A percentile compares a stretch with the other conserved stretches of the same genome.
Evolutionary conservation across 2,329 filamentous ascomycete genomes (phyloP).

Genomic region (Fusarium sp.): DNA sequence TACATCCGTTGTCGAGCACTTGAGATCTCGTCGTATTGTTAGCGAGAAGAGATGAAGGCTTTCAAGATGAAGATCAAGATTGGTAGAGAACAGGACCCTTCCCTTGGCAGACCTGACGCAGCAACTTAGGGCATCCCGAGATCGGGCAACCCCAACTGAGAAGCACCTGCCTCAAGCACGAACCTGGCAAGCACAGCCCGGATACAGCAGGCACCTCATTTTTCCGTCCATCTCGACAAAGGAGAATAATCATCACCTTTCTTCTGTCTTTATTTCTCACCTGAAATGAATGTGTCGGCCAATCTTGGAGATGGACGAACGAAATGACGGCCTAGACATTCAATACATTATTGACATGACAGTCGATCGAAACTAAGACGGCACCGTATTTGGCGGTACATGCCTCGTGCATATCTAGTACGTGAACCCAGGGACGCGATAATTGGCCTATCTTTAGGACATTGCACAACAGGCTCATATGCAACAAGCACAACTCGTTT

Average conservation of each 20-base stretch:
- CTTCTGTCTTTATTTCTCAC: neutral
- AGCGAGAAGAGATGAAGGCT: neutral
- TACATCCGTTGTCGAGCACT: neutral
- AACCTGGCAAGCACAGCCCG: neutral
- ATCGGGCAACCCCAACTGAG: slow-evolving; percentile 4
- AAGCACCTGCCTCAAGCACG: slow-evolving; percentile 15
- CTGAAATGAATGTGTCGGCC: neutral
- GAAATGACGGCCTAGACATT: neutral
- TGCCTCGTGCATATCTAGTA: slow-evolving; percentile 5
- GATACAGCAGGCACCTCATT: neutral
- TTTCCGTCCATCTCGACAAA: neutral
- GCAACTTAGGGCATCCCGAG: neutral
- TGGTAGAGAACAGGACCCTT: neutral
- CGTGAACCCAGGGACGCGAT: neutral
- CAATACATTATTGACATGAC: neutral
- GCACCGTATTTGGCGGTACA: slow-evolving; percentile 8
- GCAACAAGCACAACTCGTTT: neutral
- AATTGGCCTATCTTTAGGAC: neutral
- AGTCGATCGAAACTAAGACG: slow-evolving; percentile 6
- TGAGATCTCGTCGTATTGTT: neutral
- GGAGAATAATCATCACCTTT: neutral
- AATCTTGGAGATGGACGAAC: neutral
- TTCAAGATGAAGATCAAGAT: neutral
- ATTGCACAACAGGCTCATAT: slow-evolving; percentile 11
- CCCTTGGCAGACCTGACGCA: slow-evolving; percentile 17